These are phyloP conservation scores for Flaveria robusta DNA, from an alignment of 129 eudicot genomes.

Conservation along the genomic window DNA sequence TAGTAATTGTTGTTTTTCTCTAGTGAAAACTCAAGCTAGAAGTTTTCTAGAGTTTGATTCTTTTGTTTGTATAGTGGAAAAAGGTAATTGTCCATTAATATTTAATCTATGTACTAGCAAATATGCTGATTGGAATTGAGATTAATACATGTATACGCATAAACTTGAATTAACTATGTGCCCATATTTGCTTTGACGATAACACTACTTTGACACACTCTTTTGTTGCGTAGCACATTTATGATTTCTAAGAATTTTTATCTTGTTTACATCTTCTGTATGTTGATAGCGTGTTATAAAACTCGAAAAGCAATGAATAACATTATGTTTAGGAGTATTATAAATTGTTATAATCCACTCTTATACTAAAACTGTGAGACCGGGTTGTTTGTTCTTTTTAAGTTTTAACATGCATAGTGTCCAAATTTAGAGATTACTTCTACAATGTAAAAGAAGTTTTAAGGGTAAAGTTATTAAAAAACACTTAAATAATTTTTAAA, in stretches of 20 bases:
- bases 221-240: neutral
- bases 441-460: no score
- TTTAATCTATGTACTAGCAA: slow-evolving; percentile 25
- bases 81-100: slow-evolving; percentile 28
- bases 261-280: neutral
- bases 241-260: neutral
- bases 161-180: neutral
- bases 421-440: no score
- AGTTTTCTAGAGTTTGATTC: slow-evolving; percentile 26
- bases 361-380: no score
- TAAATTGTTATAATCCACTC: neutral
- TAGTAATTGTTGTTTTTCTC: slow-evolving; percentile 25
- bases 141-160: slow-evolving; percentile 23
- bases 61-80: slow-evolving; percentile 35
- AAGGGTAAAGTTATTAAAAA: no score
- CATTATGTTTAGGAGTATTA: neutral
- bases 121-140: slow-evolving; percentile 29
- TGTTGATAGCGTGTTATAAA: no score
- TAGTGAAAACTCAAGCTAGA: slow-evolving; percentile 9
- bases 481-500: no score
- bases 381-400: no score
- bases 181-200: neutral
- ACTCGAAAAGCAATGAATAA: no score
- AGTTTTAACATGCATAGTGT: no score
- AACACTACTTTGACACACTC: neutral